phyloP scores from a whole-genome alignment of 2,329 filamentous ascomycete species.

The Trichophyton mentagrophytes region DNA sequence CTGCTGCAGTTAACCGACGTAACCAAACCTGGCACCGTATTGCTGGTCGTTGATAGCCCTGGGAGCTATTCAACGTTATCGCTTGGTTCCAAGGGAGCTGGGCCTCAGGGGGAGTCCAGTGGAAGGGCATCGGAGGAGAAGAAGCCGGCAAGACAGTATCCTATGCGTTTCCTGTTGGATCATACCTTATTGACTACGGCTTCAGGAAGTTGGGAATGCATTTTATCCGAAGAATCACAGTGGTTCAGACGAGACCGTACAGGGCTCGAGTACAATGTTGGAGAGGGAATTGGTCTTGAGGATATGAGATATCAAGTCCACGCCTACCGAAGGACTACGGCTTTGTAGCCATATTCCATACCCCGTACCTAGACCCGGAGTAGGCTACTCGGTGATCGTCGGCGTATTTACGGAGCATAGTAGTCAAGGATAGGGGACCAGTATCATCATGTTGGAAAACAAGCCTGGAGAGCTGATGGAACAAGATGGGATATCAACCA shows the following conservation, averaged over 20 bases:
- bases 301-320: constrained; percentile 94
- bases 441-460: no score
- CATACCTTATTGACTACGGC: constrained; percentile 54
- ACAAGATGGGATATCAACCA: no score
- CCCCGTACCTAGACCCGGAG: neutral
- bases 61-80: constrained; percentile 81
- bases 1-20: constrained; percentile 54
- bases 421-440: no score
- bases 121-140: constrained; percentile 5
- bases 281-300: constrained; percentile 76
- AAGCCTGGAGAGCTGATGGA: no score
- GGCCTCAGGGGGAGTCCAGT: neutral
- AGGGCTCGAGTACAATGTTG: constrained; percentile 62
- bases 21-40: constrained; percentile 47
- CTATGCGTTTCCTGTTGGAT: constrained; percentile 87
- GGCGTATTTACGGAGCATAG: no score
- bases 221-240: constrained; percentile 60
- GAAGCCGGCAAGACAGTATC: constrained; percentile 49
- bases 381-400: neutral
- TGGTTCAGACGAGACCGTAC: constrained; percentile 66
- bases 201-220: constrained; percentile 53
- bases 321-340: constrained; percentile 44
- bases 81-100: constrained; percentile 36
- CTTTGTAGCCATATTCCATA: neutral
- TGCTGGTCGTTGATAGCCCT: constrained; percentile 84